Conservation (phyloP, 1,284 basidiomycete genomes). For the Heterobasidion irregulare region DNA sequence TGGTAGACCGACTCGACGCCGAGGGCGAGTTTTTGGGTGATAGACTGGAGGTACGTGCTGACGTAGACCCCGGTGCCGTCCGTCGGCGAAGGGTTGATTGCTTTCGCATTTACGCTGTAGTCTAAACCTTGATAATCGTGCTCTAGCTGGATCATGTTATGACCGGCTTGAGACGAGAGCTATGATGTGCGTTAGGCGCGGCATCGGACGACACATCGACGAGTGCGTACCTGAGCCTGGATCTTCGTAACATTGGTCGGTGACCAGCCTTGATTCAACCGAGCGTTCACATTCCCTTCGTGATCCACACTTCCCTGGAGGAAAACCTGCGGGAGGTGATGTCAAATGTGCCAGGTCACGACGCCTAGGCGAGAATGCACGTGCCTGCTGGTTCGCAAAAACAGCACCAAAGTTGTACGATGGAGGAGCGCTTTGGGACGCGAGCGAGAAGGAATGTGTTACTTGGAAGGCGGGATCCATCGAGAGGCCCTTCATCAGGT, state of each 20-base stretch:
- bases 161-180: conserved; percentile 64
- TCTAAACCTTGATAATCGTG: conserved; percentile 92
- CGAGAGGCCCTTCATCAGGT: conserved; percentile 91
- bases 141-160: conserved; percentile 89
- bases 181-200: conserved; percentile 18
- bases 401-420: conserved; percentile 95
- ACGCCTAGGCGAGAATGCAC: not conserved
- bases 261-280: conserved; percentile 89
- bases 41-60: conserved; percentile 91
- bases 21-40: conserved; percentile 86
- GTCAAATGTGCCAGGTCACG: conserved; percentile 1
- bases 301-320: conserved; percentile 94
- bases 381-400: conserved; percentile 80
- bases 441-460: conserved; percentile 90
- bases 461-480: conserved; percentile 96
- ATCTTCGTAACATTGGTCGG: conserved; percentile 77
- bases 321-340: conserved; percentile 53
- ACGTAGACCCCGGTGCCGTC: conserved; percentile 94
- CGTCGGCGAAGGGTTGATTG: conserved; percentile 86
- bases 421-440: conserved; percentile 66
- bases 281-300: conserved; percentile 83
- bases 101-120: conserved; percentile 84
- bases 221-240: conserved; percentile 72
- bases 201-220: not conserved
- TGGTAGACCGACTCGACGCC: conserved; percentile 91